Evolutionary conservation across 208 protist genomes (phyloP), one percentile per base, ranked within the genome.

Genomic region (Histomonas meleagridis): DNA sequence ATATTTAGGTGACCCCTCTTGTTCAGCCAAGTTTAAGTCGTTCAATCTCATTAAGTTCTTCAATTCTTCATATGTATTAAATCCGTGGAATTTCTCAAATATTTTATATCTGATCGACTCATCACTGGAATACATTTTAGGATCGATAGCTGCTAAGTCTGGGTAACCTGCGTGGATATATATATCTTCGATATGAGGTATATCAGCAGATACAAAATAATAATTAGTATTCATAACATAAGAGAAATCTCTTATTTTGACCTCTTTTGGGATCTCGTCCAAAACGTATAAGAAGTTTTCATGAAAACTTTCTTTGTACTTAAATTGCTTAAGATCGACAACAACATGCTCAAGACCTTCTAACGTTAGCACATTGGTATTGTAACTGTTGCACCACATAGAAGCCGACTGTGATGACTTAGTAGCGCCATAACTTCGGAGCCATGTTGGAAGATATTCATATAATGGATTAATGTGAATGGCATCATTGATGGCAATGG

Each of bases 241-340:
- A 3, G 65, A 43, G 32, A 72, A 43, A 40, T 72, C 65, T 12
- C 5, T n/a, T 12, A 32, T 43, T 4, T 35, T 1, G 32, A 32
- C 65, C 2, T 43, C 1, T 32, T 32, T 32, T 72, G 65, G 65
- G 32, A 72, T 72, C n/a, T 72, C 65, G 18, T 72, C 65, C 12
- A 72, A 26, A 23, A 40, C 32, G 5, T 43, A 14, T 26, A 72
- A 26, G 32, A 72, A 72, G 5, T 72, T 32, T 16, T 72, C 65
- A 26, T 72, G 65, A 16, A 43, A 72, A 32, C 65, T 32, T 72
- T 72, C 65, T 72, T 72, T 72, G 65, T 72, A 72, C 65, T 72
- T 72, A 32, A 72, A 72, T 72, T 72, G 32, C 65, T 72, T 72
- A 32, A 72, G 32, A 72, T 72, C 65, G 18, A 72, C 7, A 12